Percentiles rank a stretch among this genome's conserved stretches.
phyloP scores from a whole-genome alignment of 1,284 basidiomycete genomes.

The Sparassis latifolia region DNA sequence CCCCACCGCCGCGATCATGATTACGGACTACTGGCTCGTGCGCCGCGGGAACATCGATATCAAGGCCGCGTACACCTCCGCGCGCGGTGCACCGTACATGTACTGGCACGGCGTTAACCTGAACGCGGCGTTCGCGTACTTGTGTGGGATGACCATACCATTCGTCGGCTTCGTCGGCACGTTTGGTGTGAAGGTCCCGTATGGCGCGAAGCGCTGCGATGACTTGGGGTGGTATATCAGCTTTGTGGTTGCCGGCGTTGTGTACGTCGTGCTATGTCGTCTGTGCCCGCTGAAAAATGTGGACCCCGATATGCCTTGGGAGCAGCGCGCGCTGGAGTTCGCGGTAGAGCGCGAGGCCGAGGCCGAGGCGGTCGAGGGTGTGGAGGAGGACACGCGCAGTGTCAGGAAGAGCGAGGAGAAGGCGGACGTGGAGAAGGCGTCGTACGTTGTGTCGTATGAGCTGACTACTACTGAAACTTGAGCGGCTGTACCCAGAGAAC shows the following conservation, averaged over 20 bases:
- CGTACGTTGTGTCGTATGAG: background rate
- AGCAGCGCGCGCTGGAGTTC: constrained; percentile 11
- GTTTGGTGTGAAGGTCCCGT: constrained; percentile 14
- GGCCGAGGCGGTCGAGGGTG: background rate
- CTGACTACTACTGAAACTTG: background rate
- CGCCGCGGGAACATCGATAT: constrained; percentile 19
- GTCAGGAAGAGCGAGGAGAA: background rate
- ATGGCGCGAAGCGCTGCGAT: constrained; percentile 12
- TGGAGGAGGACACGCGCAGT: background rate
- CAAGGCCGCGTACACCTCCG: constrained; percentile 16
- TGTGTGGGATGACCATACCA: constrained; percentile 20
- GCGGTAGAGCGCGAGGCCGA: constrained; percentile 1
- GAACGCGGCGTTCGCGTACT: constrained; percentile 19
- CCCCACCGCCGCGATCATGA: constrained; percentile 23
- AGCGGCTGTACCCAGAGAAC: too few species aligned
- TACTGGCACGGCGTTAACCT: constrained; percentile 21
- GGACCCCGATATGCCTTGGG: constrained; percentile 11
- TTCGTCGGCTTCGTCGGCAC: constrained; percentile 18
- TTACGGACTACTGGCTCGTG: constrained; percentile 23
- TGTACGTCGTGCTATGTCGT: constrained; percentile 14
- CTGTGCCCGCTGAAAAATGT: constrained; percentile 12
- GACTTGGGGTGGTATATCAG: constrained; percentile 18
- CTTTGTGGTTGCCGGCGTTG: constrained; percentile 9
- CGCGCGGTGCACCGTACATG: constrained; percentile 18
- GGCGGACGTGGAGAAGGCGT: background rate